Evolutionary conservation across 2,329 filamentous ascomycete genomes (phyloP).

Genomic region (Fusarium acutatum): DNA sequence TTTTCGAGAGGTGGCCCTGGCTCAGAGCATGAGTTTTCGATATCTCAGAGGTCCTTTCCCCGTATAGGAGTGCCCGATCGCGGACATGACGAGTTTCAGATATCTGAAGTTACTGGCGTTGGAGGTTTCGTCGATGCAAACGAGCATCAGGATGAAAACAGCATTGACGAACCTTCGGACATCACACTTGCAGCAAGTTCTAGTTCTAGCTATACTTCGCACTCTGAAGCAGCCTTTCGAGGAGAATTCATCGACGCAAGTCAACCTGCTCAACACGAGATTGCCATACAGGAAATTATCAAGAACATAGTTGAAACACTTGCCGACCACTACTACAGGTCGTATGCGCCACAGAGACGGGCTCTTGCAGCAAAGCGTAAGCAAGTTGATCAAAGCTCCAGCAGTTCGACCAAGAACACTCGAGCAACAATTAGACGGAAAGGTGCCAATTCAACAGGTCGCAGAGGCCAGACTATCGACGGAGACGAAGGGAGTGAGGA

Average conservation of each 20-base stretch:
- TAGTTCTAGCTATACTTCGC: not conserved
- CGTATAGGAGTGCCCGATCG: fast-evolving
- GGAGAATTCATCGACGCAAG: not conserved
- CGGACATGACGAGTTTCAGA: not conserved
- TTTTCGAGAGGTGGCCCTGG: not conserved
- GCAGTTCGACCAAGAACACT: not conserved
- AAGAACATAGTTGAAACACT: not conserved
- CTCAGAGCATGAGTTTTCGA: not conserved
- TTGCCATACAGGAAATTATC: not conserved
- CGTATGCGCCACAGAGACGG: not conserved
- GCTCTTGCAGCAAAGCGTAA: not conserved
- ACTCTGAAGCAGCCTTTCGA: not conserved
- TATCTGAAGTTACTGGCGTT: not conserved
- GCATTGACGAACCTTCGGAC: not conserved
- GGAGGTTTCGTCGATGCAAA: not conserved
- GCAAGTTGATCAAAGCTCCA: too few relatives aligned
- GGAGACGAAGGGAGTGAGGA: not conserved
- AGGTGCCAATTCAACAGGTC: fast-evolving
- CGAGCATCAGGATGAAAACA: not conserved
- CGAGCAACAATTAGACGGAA: not conserved
- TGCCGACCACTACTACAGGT: not conserved
- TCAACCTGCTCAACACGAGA: fast-evolving
- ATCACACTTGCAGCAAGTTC: not conserved
- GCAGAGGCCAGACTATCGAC: not conserved
- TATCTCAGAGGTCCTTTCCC: not conserved